These are phyloP conservation scores for Boletus smithii DNA, from an alignment of 1,284 basidiomycete genomes.

Conservation along the genomic window DNA sequence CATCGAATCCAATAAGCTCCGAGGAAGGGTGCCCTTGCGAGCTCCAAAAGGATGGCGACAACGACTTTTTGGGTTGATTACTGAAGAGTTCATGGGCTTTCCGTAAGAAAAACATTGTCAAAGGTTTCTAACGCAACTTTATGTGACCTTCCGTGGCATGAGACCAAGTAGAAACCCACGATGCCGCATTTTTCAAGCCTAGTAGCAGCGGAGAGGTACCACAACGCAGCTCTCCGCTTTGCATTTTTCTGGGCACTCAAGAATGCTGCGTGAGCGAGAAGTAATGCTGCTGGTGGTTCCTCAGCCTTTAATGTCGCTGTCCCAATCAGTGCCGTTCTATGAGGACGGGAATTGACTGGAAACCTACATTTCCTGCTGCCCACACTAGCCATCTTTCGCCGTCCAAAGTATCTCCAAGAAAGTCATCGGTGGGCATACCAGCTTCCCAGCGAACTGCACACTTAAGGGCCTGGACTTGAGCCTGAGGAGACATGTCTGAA, in stretches of 20 bases:
- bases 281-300: conserved; percentile 70
- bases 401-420: conserved; percentile 53
- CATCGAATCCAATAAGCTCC: conserved; percentile 49
- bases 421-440: conserved; percentile 56
- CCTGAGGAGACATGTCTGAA: conserved; percentile 53
- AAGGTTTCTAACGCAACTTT: conserved; percentile 56
- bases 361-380: conserved; percentile 71
- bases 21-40: conserved; percentile 51
- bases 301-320: conserved; percentile 56
- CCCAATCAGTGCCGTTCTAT: conserved; percentile 21
- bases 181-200: conserved; percentile 76
- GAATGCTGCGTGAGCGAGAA: conserved; percentile 72
- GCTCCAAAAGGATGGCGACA: conserved; percentile 78
- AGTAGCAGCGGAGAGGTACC: conserved; percentile 72
- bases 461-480: conserved; percentile 59
- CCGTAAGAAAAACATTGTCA: conserved; percentile 76
- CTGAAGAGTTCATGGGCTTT: conserved; percentile 62
- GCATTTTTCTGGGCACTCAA: conserved; percentile 57
- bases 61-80: conserved; percentile 44
- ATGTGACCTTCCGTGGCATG: conserved; percentile 1
- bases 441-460: conserved; percentile 74
- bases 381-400: conserved; percentile 80
- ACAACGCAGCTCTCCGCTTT: conserved; percentile 62
- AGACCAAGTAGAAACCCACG: conserved; percentile 43
- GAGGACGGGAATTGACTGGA: not conserved